Evolutionary conservation across 495 filamentous ascomycete species (phyloP).

Genomic region (Annulohypoxylon maeteangense): DNA sequence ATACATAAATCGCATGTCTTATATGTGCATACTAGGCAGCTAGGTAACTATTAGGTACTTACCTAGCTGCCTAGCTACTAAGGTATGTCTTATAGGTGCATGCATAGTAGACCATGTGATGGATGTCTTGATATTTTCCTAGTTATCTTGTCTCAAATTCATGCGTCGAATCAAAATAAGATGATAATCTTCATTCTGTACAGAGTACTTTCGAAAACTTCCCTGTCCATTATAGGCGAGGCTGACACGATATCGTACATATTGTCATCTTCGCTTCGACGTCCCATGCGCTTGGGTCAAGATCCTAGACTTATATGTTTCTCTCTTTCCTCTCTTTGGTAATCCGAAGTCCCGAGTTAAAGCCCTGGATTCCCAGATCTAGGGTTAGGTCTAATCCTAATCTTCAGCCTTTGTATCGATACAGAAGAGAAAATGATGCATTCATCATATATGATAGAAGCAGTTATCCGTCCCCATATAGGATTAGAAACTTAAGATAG

Average conservation of each 20-base stretch:
- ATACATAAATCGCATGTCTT: not conserved
- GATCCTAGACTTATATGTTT: not conserved
- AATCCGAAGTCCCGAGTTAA: not conserved
- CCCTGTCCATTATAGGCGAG: not conserved
- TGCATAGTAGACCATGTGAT: constrained; percentile 7
- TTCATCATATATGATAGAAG: constrained; percentile 3
- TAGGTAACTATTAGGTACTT: too few species aligned
- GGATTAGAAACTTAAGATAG: not conserved
- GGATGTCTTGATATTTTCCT: not conserved
- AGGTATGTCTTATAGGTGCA: not conserved
- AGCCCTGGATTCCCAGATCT: not conserved
- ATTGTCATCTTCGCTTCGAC: not conserved
- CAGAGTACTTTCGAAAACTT: not conserved
- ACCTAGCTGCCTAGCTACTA: too few species aligned
- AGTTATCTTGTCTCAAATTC: constrained; percentile 5
- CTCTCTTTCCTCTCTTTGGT: not conserved
- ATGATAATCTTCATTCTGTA: not conserved
- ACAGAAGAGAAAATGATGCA: not conserved
- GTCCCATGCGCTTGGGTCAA: not conserved
- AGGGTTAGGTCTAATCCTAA: not conserved
- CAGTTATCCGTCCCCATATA: not conserved
- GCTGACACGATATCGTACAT: not conserved
- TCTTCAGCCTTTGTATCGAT: not conserved
- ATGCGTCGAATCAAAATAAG: not conserved
- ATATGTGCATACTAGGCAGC: not conserved